Base-by-base conservation (phyloP, 495 filamentous ascomycete species). In the Penicillium taxi region DNA sequence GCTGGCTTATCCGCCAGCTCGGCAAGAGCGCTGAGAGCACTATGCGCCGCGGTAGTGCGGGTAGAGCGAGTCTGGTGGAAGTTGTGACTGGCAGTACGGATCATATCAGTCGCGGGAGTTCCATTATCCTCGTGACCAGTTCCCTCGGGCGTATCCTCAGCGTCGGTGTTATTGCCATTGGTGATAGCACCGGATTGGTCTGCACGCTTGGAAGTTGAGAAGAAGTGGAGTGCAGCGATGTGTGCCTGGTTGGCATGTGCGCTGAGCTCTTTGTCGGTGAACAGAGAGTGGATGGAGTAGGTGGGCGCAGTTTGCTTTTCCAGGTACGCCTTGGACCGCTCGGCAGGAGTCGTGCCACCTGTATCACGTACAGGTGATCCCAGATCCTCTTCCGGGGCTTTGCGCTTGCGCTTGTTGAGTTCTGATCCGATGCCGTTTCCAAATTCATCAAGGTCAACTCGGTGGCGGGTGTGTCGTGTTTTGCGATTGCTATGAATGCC, bases 211-310 rank as follows among this genome's bases (percentile, higher is more conserved):
- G 75, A 48, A 52, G 70, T 55, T 23, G 58, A 63, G 55, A 70
- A 64, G 66, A 67, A 56, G 66, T 75, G 63, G 53, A 74, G 48
- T 45, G 82, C 74, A 7, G 80, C 80, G 14, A 85, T 52, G 28
- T 81, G 80, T 0, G 86, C 81, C 18, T 73, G 61, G 46, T 85
- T 84, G 27, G 82, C 80, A 4, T 80, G 78, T 59, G 84, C 70
- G 19, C 75, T 72, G 9, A 96, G 77, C 59, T 96, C 90, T 63
- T 90, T 94, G 42, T 95, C 88, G 0, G 86, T 94, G 52, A 96
- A 96, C 16, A 96, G 77, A 39, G 86, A 84, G 34, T 94, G 81
- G 41, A 96, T 78, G 29, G 81, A 86, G 59, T 87, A 91, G 1
- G 78, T 49, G 27, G 79, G 62, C 3, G 67, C 59, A 23, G 53